These are phyloP conservation scores for Cladosporium sp. DNA, from an alignment of 2,329 filamentous ascomycete species.

Conservation along the genomic window DNA sequence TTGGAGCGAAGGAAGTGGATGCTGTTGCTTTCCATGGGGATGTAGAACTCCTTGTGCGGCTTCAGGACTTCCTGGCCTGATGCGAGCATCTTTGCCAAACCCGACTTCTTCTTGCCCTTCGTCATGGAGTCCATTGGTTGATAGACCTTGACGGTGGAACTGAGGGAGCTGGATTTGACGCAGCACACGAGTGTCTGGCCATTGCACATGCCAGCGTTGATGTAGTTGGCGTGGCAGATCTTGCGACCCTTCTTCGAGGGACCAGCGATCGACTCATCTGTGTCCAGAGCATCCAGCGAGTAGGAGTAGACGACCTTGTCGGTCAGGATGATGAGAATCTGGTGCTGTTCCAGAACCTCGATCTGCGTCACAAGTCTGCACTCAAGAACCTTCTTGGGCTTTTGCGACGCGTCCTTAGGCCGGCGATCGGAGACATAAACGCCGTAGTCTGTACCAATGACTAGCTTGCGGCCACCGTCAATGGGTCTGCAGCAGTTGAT, in stretches of 20 bases:
- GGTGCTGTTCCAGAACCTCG: slow-evolving; percentile 92
- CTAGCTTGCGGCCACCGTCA: slow-evolving; percentile 89
- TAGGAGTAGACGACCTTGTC: slow-evolving; percentile 93
- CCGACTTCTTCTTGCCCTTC: slow-evolving; percentile 85
- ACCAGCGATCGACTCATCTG: slow-evolving; percentile 67
- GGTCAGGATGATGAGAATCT: slow-evolving; percentile 81
- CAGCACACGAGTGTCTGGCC: slow-evolving; percentile 93
- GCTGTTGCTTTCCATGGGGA: slow-evolving; percentile 94
- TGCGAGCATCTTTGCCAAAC: slow-evolving; percentile 92
- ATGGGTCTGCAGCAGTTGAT: slow-evolving; percentile 94
- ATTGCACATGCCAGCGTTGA: slow-evolving; percentile 93
- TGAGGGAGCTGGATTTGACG: slow-evolving; percentile 88
- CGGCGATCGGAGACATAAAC: slow-evolving; percentile 90
- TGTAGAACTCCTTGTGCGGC: slow-evolving; percentile 98
- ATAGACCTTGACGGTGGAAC: slow-evolving; percentile 97
- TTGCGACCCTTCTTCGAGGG: slow-evolving; percentile 85
- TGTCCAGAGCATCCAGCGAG: slow-evolving; percentile 77
- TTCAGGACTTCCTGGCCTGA: slow-evolving; percentile 90
- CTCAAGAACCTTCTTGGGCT: slow-evolving; percentile 80
- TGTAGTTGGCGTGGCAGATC: slow-evolving; percentile 97
- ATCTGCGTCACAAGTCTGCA: slow-evolving; percentile 85
- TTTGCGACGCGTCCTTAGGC: slow-evolving; percentile 68
- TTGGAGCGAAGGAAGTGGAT: slow-evolving; percentile 97
- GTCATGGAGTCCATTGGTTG: slow-evolving; percentile 93
- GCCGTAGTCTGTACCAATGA: slow-evolving; percentile 90